These are phyloP conservation scores for Hemisphaericaspora xylanilytica DNA, from an alignment of 1,139 yeast genomes.

Conservation along the genomic window DNA sequence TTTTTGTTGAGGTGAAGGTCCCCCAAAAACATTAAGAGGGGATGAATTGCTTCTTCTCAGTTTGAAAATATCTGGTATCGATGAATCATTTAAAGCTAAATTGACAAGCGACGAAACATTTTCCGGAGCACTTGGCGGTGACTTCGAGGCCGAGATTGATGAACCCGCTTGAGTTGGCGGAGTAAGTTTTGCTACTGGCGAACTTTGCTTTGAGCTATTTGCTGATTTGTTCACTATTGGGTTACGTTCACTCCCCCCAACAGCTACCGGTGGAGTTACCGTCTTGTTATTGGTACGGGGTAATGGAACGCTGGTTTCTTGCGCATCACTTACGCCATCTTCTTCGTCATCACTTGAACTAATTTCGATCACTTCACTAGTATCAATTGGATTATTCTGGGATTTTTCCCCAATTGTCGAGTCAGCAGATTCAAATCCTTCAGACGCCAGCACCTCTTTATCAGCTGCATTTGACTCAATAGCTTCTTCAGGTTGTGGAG, in stretches of 20 bases:
- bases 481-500: neutral
- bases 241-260: no score
- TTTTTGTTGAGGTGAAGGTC: neutral
- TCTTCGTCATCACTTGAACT: conserved; percentile 1
- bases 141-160: no score
- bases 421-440: neutral
- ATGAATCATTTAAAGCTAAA: conserved; percentile 5
- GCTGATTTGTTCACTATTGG: no score
- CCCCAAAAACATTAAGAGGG: neutral
- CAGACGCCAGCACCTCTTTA: neutral
- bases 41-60: neutral
- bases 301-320: no score
- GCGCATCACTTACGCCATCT: conserved; percentile 1
- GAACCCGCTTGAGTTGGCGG: no score
- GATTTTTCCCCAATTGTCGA: neutral
- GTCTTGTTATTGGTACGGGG: no score
- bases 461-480: neutral
- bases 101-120: conserved; percentile 1
- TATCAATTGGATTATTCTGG: neutral
- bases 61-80: conserved; percentile 4
- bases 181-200: no score
- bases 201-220: no score
- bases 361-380: neutral
- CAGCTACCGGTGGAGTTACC: no score
- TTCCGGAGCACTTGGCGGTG: neutral